These are phyloP conservation scores for Populus pruinosa DNA, from an alignment of 345 rosid genomes.

Conservation along the genomic window DNA sequence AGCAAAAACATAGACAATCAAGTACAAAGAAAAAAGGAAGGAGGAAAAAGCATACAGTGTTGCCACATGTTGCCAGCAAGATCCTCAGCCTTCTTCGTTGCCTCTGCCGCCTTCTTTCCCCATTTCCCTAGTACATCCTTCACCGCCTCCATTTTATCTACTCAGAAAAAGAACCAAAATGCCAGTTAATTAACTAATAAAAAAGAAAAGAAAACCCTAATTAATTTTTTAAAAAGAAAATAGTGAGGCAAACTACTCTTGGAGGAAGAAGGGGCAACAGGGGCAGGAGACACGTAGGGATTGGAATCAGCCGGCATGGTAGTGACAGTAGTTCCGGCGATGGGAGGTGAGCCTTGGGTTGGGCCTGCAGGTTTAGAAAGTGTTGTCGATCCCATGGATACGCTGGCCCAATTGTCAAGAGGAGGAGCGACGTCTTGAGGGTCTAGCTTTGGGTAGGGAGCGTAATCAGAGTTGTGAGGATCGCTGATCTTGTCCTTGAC, in stretches of 20 bases:
- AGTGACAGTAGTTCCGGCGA: conserved; percentile 51
- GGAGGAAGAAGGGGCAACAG: conserved; percentile 37
- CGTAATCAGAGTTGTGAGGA: conserved; percentile 65
- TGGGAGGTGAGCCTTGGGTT: conserved; percentile 35
- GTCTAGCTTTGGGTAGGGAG: conserved; percentile 85
- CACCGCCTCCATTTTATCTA: conserved; percentile 77
- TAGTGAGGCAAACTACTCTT: conserved; percentile 44
- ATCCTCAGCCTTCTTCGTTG: conserved; percentile 87
- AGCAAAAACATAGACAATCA: background rate
- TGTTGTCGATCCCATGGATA: conserved; percentile 22
- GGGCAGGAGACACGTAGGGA: conserved; percentile 68
- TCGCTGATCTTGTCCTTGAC: background rate
- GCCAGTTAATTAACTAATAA: background rate
- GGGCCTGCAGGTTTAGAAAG: conserved; percentile 7
- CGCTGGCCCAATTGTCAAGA: conserved; percentile 36
- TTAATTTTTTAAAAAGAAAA: too few species aligned
- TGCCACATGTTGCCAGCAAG: conserved; percentile 93
- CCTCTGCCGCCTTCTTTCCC: conserved; percentile 91
- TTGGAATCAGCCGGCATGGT: conserved; percentile 80
- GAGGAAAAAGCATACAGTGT: conserved; percentile 45
- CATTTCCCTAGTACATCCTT: conserved; percentile 81
- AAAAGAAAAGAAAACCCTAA: background rate
- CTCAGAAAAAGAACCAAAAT: background rate
- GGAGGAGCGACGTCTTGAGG: conserved; percentile 73
- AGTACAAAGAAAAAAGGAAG: background rate